Conservation (phyloP, 495 filamentous ascomycete genomes). For the Neurospora africana region DNA sequence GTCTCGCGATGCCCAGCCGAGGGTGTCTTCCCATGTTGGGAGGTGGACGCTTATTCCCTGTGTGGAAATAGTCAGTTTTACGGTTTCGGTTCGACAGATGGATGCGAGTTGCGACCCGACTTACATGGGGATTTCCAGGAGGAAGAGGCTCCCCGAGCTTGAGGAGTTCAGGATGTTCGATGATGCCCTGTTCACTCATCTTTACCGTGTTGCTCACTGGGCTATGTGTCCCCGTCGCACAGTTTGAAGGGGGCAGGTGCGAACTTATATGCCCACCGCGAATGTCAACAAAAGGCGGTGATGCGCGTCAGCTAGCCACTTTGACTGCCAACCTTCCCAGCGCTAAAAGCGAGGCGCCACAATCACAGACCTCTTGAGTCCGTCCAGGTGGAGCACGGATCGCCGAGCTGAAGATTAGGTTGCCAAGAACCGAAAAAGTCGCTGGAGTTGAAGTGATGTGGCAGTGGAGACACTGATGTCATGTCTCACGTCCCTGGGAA, state of each 20-base stretch:
- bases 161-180: constrained; percentile 6
- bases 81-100: too few species aligned
- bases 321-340: neutral
- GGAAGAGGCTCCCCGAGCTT: constrained; percentile 6
- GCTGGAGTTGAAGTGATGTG: neutral
- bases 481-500: neutral
- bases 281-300: neutral
- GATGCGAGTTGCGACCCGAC: neutral
- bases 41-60: constrained; percentile 22
- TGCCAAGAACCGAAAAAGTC: neutral
- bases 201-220: neutral
- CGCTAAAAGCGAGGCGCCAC: neutral
- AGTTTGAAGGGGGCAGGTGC: neutral
- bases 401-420: neutral
- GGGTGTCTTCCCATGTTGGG: constrained; percentile 17
- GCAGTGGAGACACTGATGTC: neutral
- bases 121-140: constrained; percentile 13
- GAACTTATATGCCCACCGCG: neutral
- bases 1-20: constrained; percentile 18
- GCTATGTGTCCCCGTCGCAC: neutral
- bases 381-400: neutral
- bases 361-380: neutral
- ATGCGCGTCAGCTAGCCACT: neutral
- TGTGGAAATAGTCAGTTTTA: neutral
- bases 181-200: neutral